phyloP scores from a whole-genome alignment of 345 rosid species.

The Acer negundo region DNA sequence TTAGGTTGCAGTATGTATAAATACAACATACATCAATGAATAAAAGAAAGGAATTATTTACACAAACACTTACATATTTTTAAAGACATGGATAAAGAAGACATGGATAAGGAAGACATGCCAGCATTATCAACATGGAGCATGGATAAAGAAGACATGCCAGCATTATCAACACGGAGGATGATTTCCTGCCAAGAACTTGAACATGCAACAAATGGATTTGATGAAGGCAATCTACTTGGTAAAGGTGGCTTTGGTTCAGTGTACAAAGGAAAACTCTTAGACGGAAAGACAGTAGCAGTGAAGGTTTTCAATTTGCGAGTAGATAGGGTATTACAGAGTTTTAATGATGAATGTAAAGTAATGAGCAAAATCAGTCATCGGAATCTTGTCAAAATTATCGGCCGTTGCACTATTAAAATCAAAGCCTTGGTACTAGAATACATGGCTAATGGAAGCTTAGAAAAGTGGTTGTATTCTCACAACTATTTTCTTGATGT shows the following conservation, averaged over 20 bases:
- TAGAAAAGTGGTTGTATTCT: not conserved
- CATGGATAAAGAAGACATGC: no score
- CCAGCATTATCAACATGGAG: no score
- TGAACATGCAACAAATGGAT: not conserved
- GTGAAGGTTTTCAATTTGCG: constrained; percentile 2
- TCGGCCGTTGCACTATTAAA: not conserved
- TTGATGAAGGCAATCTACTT: not conserved
- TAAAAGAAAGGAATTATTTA: no score
- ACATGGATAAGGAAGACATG: no score
- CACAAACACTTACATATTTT: no score
- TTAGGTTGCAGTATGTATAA: no score
- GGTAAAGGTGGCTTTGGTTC: not conserved
- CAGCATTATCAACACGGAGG: not conserved
- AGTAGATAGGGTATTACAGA: not conserved
- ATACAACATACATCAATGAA: no score
- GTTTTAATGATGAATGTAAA: constrained; percentile 10
- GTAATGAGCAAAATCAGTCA: constrained; percentile 2
- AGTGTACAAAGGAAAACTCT: not conserved
- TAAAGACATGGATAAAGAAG: no score
- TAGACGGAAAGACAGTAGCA: not conserved
- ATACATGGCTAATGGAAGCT: no score
- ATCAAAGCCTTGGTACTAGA: no score
- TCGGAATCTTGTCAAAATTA: not conserved
- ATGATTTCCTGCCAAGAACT: not conserved
- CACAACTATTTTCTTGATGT: not conserved